Conservation (phyloP, 2,329 filamentous ascomycete species). For the Hypoxylon sp. region DNA sequence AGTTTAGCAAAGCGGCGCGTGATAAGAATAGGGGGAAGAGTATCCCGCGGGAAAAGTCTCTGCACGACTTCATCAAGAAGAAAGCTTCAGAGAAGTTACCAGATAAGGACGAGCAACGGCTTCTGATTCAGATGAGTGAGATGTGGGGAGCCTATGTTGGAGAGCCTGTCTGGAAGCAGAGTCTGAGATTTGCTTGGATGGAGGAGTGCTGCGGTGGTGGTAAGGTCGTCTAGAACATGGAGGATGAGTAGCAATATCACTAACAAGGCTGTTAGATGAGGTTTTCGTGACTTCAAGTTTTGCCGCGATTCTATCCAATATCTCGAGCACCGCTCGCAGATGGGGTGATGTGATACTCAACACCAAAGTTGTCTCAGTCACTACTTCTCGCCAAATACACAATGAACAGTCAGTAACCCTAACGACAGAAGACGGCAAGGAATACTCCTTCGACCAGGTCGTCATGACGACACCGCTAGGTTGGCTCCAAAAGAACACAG, state of each 20-base stretch:
- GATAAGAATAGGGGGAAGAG: constrained; percentile 51
- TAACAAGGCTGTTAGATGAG: constrained; percentile 61
- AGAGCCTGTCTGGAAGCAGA: constrained; percentile 70
- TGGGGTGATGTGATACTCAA: constrained; percentile 65
- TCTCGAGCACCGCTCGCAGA: constrained; percentile 63
- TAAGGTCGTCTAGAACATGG: constrained; percentile 45
- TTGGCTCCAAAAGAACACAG: constrained; percentile 65
- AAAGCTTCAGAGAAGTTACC: constrained; percentile 60
- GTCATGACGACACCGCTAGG: constrained; percentile 67
- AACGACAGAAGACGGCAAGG: constrained; percentile 56
- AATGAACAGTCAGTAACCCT: constrained; percentile 59
- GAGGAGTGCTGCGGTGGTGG: constrained; percentile 76
- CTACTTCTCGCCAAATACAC: constrained; percentile 32
- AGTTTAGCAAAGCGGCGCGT: constrained; percentile 67
- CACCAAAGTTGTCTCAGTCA: constrained; percentile 59
- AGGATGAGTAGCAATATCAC: background rate
- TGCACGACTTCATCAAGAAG: constrained; percentile 70
- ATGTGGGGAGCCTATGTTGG: constrained; percentile 77
- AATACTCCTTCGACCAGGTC: constrained; percentile 64
- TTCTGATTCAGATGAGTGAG: constrained; percentile 67
- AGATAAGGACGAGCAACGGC: constrained; percentile 59
- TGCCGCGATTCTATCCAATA: constrained; percentile 66
- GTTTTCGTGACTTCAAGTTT: constrained; percentile 75
- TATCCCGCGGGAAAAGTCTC: constrained; percentile 66
- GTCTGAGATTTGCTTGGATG: constrained; percentile 74